phyloP scores from a whole-genome alignment of 1,139 yeast genomes.

The Candida albicans region DNA sequence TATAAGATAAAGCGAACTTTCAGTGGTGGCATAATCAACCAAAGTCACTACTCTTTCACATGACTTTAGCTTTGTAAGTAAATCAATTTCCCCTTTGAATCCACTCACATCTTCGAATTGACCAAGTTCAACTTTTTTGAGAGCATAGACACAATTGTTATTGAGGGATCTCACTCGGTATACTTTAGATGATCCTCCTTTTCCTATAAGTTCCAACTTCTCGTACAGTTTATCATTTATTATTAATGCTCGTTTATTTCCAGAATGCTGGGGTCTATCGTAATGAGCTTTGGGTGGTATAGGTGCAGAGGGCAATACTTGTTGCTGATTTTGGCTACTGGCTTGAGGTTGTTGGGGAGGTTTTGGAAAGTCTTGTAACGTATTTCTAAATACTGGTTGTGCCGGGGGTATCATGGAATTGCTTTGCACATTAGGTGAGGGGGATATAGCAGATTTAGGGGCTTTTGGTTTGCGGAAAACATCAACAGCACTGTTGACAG shows the following conservation, averaged over 20 bases:
- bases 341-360: background rate
- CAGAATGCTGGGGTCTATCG: conserved; percentile 7
- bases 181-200: conserved; percentile 94
- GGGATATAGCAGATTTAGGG: conserved; percentile 11
- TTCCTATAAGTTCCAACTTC: conserved; percentile 75
- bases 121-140: conserved; percentile 79
- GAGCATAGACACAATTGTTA: conserved; percentile 64
- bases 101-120: conserved; percentile 78
- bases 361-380: conserved; percentile 1
- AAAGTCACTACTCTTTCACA: conserved; percentile 77
- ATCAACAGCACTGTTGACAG: conserved; percentile 13
- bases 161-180: conserved; percentile 66
- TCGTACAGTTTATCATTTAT: conserved; percentile 68
- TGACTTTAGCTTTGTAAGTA: conserved; percentile 59
- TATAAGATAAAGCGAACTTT: conserved; percentile 65
- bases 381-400: background rate
- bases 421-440: conserved; percentile 2
- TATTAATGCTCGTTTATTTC: conserved; percentile 29
- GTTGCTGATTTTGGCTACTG: background rate
- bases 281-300: conserved; percentile 13
- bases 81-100: conserved; percentile 86
- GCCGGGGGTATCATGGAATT: conserved; percentile 15
- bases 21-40: conserved; percentile 69
- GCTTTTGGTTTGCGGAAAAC: conserved; percentile 19
- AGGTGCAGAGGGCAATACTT: conserved; percentile 1